Evolutionary conservation across 805 yeast species (phyloP).

Genomic region (Millerozyma acaciae): DNA sequence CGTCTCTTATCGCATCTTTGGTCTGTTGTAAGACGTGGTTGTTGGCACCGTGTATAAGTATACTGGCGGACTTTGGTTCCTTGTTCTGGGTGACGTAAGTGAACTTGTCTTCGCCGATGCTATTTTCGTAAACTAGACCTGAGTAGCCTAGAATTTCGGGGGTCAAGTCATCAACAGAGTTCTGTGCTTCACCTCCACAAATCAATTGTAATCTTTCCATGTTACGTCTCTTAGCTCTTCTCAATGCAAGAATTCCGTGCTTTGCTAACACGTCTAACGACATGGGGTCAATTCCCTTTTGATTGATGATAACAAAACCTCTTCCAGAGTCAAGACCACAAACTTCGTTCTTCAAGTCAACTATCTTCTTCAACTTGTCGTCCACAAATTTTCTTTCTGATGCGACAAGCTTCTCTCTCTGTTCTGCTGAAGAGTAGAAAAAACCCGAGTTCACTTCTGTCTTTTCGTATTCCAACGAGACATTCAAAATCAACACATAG

Average conservation of each 20-base stretch:
- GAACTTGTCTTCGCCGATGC: conserved; percentile 95
- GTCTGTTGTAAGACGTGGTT: conserved; percentile 85
- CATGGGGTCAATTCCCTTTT: conserved; percentile 98
- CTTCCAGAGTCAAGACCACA: conserved; percentile 69
- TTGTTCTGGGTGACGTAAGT: conserved; percentile 89
- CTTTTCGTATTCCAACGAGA: conserved; percentile 93
- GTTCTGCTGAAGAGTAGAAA: conserved; percentile 91
- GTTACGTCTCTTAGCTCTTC: conserved; percentile 98
- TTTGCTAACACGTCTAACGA: conserved; percentile 91
- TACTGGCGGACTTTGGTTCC: conserved; percentile 88
- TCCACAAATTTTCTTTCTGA: conserved; percentile 93
- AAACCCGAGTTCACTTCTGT: conserved; percentile 96
- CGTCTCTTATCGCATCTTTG: conserved; percentile 96
- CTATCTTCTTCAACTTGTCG: conserved; percentile 84
- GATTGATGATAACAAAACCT: conserved; percentile 92
- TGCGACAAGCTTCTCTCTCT: conserved; percentile 90
- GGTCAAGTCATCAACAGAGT: conserved; percentile 88
- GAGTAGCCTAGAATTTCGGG: conserved; percentile 81
- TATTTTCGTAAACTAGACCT: conserved; percentile 86
- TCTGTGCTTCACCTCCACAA: conserved; percentile 97
- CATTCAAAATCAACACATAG: conserved; percentile 80
- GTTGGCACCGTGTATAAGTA: conserved; percentile 91
- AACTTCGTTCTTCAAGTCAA: conserved; percentile 89
- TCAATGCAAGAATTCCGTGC: conserved; percentile 85
- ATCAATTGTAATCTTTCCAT: conserved; percentile 97